Percentiles rank a stretch among this genome's conserved stretches.
Conservation (phyloP, 2,329 filamentous ascomycete species). For the Epichloe gansuensis region DNA sequence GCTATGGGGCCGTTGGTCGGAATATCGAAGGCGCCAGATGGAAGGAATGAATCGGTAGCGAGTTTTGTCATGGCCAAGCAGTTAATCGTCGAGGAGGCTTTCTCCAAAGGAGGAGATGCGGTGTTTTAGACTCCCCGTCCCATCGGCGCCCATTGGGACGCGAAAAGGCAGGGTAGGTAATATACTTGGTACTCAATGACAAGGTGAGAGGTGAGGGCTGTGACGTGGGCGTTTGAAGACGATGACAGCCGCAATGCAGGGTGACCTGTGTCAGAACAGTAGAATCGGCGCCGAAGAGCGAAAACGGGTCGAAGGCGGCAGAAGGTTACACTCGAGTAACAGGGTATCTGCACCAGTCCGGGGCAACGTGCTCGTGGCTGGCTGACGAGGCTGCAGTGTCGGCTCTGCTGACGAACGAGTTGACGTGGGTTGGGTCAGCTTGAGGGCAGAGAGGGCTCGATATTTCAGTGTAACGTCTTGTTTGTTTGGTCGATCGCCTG, state of each 20-base stretch:
- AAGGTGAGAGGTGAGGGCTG: background rate
- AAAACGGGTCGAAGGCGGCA: background rate
- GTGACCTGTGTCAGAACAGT: background rate
- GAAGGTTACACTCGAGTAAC: background rate
- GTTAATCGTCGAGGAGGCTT: background rate
- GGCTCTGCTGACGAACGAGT: constrained; percentile 1
- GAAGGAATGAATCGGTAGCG: constrained; percentile 30
- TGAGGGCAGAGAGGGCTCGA: background rate
- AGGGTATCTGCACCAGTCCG: background rate
- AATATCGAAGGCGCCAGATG: constrained; percentile 24
- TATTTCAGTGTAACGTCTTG: background rate
- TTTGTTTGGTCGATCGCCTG: background rate
- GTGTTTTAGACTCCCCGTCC: constrained; percentile 2
- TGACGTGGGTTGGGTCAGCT: constrained; percentile 1
- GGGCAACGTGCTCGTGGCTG: constrained; percentile 4
- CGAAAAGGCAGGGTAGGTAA: background rate
- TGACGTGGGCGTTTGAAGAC: background rate
- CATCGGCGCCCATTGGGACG: background rate
- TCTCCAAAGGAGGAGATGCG: background rate
- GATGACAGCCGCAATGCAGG: background rate
- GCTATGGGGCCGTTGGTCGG: constrained; percentile 12
- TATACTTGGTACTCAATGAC: background rate
- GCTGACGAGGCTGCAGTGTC: constrained; percentile 3
- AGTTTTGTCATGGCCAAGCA: constrained; percentile 25
- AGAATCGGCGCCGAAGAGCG: background rate